These are phyloP conservation scores for Trichaptum fuscoviolaceum DNA, from an alignment of 768 basidiomycete species.

Conservation along the genomic window DNA sequence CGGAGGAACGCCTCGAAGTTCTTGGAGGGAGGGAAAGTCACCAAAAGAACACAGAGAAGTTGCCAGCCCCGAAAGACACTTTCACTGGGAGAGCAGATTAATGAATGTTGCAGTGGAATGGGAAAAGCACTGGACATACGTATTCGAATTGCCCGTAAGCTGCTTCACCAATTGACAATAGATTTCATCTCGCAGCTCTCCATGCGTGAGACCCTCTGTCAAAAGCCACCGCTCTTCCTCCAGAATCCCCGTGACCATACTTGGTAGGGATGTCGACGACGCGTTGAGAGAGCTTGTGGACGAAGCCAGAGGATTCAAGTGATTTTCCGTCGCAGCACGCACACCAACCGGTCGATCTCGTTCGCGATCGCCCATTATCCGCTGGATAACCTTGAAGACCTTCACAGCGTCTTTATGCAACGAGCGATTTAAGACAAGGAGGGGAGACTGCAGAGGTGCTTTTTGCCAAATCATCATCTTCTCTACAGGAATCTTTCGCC, in stretches of 20 bases:
- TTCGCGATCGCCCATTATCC: conserved; percentile 90
- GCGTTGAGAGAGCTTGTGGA: conserved; percentile 16
- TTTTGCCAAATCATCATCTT: conserved; percentile 94
- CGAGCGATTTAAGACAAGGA: conserved; percentile 62
- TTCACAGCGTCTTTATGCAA: conserved; percentile 76
- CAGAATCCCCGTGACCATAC: conserved; percentile 39
- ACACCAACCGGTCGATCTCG: conserved; percentile 52
- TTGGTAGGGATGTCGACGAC: conserved; percentile 43
- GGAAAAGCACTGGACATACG: conserved; percentile 41
- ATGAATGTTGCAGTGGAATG: background rate
- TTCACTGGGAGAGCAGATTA: conserved; percentile 43
- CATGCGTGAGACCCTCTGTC: conserved; percentile 69
- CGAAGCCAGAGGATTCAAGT: conserved; percentile 11
- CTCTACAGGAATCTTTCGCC: conserved; percentile 72
- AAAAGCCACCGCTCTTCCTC: conserved; percentile 89
- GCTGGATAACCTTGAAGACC: conserved; percentile 86
- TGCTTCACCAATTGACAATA: conserved; percentile 95
- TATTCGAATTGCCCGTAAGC: conserved; percentile 72
- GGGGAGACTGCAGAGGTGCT: conserved; percentile 66
- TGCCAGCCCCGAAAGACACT: conserved; percentile 92
- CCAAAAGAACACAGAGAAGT: conserved; percentile 81
- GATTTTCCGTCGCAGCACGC: conserved; percentile 25
- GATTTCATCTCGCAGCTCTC: conserved; percentile 88
- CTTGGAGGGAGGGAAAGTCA: conserved; percentile 90
- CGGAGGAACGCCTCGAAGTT: conserved; percentile 84